Percentiles rank a stretch among this genome's conserved stretches.
Evolutionary conservation across 345 rosid genomes (phyloP).

Genomic region (Eucalyptus erythrocorys): DNA sequence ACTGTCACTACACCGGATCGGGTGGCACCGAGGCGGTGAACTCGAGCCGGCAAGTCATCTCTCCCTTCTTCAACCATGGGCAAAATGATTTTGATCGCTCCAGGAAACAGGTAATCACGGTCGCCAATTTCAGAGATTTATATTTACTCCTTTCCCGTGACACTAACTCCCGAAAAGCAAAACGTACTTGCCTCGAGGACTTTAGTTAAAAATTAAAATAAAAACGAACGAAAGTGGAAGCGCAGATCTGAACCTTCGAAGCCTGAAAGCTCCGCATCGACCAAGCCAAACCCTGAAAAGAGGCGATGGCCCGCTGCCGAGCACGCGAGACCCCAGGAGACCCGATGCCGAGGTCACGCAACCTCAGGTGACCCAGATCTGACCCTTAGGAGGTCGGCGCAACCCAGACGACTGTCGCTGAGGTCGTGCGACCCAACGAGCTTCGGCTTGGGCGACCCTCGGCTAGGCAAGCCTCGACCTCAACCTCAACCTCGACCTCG

Average conservation of each 20-base stretch:
- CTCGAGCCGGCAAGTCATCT: background rate
- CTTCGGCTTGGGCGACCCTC: background rate
- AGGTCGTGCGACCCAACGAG: accelerated
- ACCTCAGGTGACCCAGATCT: background rate
- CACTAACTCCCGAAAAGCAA: background rate
- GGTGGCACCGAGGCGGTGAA: background rate
- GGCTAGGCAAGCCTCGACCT: background rate
- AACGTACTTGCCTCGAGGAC: no score
- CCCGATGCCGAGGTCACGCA: background rate
- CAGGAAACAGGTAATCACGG: background rate
- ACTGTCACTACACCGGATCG: background rate
- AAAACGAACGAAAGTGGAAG: no score
- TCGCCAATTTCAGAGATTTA: background rate
- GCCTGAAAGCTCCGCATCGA: background rate
- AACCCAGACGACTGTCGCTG: no score
- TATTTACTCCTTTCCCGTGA: background rate
- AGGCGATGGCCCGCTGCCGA: background rate
- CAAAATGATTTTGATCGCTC: background rate
- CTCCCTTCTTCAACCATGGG: background rate
- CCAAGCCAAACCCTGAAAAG: no score
- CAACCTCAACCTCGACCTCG: background rate
- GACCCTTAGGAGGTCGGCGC: background rate
- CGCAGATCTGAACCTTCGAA: background rate
- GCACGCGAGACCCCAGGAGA: background rate
- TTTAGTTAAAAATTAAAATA: no score